Conservation (phyloP, 768 basidiomycete genomes). For the Psilocybe cubensis region DNA sequence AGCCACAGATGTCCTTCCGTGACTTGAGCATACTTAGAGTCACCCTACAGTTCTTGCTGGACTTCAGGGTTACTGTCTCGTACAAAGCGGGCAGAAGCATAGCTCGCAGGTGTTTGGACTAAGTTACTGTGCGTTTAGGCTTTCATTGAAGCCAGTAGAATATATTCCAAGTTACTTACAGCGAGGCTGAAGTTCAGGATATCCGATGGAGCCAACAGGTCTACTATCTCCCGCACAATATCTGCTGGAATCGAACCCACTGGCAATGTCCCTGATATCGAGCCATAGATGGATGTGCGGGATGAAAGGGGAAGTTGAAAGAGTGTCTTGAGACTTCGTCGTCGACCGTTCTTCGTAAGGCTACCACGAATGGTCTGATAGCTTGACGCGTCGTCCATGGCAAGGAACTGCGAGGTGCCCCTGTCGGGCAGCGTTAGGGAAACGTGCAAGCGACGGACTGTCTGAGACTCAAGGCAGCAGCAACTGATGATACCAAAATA, state of each 20-base stretch:
- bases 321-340: constrained; percentile 38
- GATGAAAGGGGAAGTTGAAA: constrained; percentile 37
- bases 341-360: constrained; percentile 23
- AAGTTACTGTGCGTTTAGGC: not conserved
- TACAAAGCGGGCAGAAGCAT: constrained; percentile 46
- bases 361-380: constrained; percentile 16
- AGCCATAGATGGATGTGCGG: constrained; percentile 27
- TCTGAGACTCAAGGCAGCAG: constrained; percentile 24
- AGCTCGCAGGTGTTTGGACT: constrained; percentile 27
- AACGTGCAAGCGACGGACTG: constrained; percentile 13
- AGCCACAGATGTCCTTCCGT: constrained; percentile 38
- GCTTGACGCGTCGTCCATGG: constrained; percentile 20
- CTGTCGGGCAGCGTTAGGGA: constrained; percentile 14
- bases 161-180: constrained; percentile 35
- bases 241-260: constrained; percentile 41
- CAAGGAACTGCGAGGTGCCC: constrained; percentile 1
- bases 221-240: constrained; percentile 41
- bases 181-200: constrained; percentile 45
- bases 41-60: constrained; percentile 39
- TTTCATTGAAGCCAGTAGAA: constrained; percentile 7
- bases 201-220: constrained; percentile 37
- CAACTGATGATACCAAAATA: constrained; percentile 9
- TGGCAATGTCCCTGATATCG: constrained; percentile 24
- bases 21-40: constrained; percentile 39
- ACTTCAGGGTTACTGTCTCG: constrained; percentile 46